Evolutionary conservation across 2,329 filamentous ascomycete genomes (phyloP).

Genomic region (Diaporthe citrichinensis): DNA sequence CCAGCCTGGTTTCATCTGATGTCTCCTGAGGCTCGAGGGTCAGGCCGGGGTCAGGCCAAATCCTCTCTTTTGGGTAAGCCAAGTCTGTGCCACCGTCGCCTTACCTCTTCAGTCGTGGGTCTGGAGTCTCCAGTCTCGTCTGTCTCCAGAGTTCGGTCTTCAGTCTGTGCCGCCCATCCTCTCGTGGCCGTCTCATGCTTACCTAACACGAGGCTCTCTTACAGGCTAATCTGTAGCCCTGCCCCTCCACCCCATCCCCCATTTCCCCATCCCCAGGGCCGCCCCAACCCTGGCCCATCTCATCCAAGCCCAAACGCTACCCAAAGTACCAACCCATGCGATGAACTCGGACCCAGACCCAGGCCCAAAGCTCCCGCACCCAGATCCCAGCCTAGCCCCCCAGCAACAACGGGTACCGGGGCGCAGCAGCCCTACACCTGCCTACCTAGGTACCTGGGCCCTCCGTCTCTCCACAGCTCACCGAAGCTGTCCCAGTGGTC

Average conservation of each 20-base stretch:
- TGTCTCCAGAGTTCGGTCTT: neutral
- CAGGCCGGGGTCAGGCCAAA: neutral
- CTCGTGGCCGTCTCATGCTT: conserved; percentile 11
- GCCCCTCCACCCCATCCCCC: neutral
- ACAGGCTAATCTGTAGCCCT: neutral
- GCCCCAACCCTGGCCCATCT: neutral
- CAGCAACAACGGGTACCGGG: neutral
- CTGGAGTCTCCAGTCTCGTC: conserved; percentile 4
- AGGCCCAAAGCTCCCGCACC: neutral
- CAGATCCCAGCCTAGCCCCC: neutral
- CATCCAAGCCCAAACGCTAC: conserved; percentile 18
- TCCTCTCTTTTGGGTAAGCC: neutral
- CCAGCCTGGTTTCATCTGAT: conserved; percentile 41
- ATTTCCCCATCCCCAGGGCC: conserved; percentile 3
- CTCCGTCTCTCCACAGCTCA: conserved; percentile 9
- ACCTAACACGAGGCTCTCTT: conserved; percentile 1
- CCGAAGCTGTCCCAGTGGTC: conserved; percentile 7
- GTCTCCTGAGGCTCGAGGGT: conserved; percentile 26
- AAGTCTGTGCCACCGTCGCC: conserved; percentile 6
- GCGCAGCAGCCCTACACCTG: conserved; percentile 26
- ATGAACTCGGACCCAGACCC: conserved; percentile 17
- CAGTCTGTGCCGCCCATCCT: neutral
- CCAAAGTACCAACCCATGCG: conserved; percentile 18
- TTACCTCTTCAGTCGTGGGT: neutral
- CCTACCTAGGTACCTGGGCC: neutral